Evolutionary conservation across 2,329 filamentous ascomycete species (phyloP), one percentile per base, ranked within the genome.

Genomic region (Fusarium sp.): DNA sequence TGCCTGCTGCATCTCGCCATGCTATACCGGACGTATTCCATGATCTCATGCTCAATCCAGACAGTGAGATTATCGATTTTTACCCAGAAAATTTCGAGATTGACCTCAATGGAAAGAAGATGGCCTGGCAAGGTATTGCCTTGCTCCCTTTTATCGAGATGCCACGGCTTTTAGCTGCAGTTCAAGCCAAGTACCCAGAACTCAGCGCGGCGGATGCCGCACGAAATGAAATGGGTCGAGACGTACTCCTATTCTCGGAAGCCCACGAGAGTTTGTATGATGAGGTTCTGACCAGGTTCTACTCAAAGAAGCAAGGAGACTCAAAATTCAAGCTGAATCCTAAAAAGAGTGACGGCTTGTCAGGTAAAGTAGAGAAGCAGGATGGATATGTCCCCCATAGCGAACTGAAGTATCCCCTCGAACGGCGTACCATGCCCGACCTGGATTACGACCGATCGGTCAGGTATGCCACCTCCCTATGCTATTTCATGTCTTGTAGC

Each of bases 31-130:
- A 90, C 54, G 84, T 91, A 3, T 99, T 98, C 78, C 93, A 97
- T 71, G 84, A 89, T 51, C 83, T 99, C 15, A 99, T 99, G 95
- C 89, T 88, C 23, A 83, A 96, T 9, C 83, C 90, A 13, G 87
- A 96, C 41, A 97, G 93, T 70, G 88, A 93, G 43, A 98, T 99
- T 68, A 92, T 97, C 65, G 94, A 99, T 74, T 99, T 99, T 75
- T 99, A 99, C 70, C 96, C 96, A 0, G 90, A 93, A 71, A 92
- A 97, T 21, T 99, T 99, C 69, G 87, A 90, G 14, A 85, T 98
- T 49, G 95, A 99, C 75, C 79, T 98, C 37, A 99, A 99, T 66
- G 95, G 95, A 50, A 98, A 98, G 80, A 99, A 98, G 74, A 96
- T 97, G 78, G 92, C 93, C 1, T 99, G 96, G 95, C 94, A 98